Conservation (phyloP, 1,284 basidiomycete species). For the Xanthoconium separans region DNA sequence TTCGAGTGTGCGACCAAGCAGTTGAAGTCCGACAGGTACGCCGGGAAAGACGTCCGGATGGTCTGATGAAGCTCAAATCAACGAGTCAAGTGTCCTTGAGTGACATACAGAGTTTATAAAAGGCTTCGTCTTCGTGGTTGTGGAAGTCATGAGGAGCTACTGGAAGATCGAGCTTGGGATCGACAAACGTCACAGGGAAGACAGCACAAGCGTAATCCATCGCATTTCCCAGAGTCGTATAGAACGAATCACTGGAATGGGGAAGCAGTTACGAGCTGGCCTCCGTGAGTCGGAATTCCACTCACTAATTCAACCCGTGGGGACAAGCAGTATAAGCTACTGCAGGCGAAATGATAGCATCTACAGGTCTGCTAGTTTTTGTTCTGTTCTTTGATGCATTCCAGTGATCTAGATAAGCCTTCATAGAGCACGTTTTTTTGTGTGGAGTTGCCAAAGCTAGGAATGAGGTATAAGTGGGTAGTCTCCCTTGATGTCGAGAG, state of each 20-base stretch:
- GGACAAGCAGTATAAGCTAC: constrained; percentile 55
- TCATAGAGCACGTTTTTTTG: constrained; percentile 47
- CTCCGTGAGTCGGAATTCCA: not conserved
- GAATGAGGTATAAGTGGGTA: constrained; percentile 16
- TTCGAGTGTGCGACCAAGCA: constrained; percentile 67
- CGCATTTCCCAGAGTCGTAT: constrained; percentile 68
- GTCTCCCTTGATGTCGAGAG: not conserved
- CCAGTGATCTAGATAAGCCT: constrained; percentile 60
- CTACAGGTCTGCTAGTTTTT: constrained; percentile 61
- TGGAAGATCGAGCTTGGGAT: constrained; percentile 48
- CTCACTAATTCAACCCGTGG: constrained; percentile 53
- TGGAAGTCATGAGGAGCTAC: constrained; percentile 46
- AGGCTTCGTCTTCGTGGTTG: constrained; percentile 47
- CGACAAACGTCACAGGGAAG: constrained; percentile 66
- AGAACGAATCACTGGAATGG: constrained; percentile 37
- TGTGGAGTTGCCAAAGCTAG: constrained; percentile 59
- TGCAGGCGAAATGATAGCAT: constrained; percentile 61
- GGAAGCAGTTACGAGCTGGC: constrained; percentile 25
- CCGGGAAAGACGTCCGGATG: constrained; percentile 56
- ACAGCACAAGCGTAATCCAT: constrained; percentile 67
- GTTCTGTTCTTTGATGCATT: constrained; percentile 47
- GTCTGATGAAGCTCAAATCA: constrained; percentile 39
- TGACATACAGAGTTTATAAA: constrained; percentile 59
- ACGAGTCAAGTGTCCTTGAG: not conserved
- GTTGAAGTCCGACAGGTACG: constrained; percentile 70